Conservation (phyloP, 2,329 filamentous ascomycete genomes). For the Stagonosporopsis vannaccii region DNA sequence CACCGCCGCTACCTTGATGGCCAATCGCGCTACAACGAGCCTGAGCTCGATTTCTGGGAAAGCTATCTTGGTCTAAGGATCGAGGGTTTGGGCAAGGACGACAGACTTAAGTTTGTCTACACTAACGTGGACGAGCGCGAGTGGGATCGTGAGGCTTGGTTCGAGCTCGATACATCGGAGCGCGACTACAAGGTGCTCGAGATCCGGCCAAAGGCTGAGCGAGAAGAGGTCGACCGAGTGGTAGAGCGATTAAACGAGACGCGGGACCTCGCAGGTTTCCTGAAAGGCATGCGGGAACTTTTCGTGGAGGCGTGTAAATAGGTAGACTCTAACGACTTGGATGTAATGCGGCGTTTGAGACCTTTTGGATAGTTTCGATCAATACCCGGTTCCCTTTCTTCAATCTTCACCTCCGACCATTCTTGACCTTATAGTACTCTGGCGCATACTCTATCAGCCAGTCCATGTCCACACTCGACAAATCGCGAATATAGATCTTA, state of each 20-base stretch:
- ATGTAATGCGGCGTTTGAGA: slow-evolving; percentile 17
- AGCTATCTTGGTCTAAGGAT: slow-evolving; percentile 87
- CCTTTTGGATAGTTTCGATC: slow-evolving; percentile 11
- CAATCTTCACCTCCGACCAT: slow-evolving; percentile 22
- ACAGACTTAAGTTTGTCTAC: slow-evolving; percentile 89
- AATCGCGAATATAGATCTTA: slow-evolving; percentile 89
- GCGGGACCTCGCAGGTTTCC: slow-evolving; percentile 72
- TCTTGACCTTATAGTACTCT: slow-evolving; percentile 60
- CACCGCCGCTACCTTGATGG: slow-evolving; percentile 78
- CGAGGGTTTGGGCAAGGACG: slow-evolving; percentile 84
- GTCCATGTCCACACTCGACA: slow-evolving; percentile 92
- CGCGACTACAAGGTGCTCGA: slow-evolving; percentile 86
- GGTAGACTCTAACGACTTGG: not conserved
- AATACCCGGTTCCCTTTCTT: slow-evolving; percentile 15
- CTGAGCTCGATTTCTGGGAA: slow-evolving; percentile 96
- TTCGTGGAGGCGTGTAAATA: slow-evolving; percentile 67
- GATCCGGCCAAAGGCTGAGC: slow-evolving; percentile 81
- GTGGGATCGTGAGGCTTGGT: slow-evolving; percentile 90
- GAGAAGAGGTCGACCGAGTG: slow-evolving; percentile 77
- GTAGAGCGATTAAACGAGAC: slow-evolving; percentile 83
- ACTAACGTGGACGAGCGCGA: slow-evolving; percentile 85
- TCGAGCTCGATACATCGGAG: slow-evolving; percentile 83
- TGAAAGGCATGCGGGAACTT: slow-evolving; percentile 83
- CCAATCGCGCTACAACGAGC: slow-evolving; percentile 87
- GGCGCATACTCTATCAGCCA: slow-evolving; percentile 92